Evolutionary conservation across 1,284 basidiomycete genomes (phyloP).

Genomic region (Ganoderma resinaceum): DNA sequence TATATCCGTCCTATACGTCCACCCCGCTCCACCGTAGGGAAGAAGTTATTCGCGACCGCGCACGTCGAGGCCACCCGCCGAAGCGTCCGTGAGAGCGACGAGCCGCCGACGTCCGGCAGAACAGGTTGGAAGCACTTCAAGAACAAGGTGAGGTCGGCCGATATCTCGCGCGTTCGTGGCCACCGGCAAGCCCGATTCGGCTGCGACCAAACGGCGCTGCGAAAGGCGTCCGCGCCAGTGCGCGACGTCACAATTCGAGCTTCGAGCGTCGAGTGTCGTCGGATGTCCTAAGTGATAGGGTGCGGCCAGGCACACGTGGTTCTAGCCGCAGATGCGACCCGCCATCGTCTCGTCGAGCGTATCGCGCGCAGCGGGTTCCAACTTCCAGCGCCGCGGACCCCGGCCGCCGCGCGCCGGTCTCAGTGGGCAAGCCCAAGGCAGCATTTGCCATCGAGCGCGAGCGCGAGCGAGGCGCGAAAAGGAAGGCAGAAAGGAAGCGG

Average conservation of each 20-base stretch:
- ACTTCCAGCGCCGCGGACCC: background rate
- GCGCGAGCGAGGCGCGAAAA: background rate
- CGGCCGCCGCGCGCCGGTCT: background rate
- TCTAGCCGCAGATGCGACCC: background rate
- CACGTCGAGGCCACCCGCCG: background rate
- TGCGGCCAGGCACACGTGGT: background rate
- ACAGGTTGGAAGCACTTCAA: background rate
- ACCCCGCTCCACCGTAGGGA: background rate
- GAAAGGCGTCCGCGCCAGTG: background rate
- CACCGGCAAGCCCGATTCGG: background rate
- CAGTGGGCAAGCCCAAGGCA: background rate
- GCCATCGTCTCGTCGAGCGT: background rate
- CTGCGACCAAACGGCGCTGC: background rate
- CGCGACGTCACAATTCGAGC: background rate
- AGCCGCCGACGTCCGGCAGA: background rate
- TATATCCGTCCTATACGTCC: background rate
- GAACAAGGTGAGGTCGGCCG: background rate
- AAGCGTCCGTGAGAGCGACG: background rate
- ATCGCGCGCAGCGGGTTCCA: background rate
- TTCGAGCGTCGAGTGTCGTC: background rate
- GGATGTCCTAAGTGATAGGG: background rate
- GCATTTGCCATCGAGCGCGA: constrained; percentile 3
- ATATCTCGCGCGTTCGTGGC: background rate
- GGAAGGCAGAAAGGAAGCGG: background rate
- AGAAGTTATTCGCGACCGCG: background rate